Evolutionary conservation across 257 asterid species (phyloP).

Genomic region (Solanum chiquidenum): DNA sequence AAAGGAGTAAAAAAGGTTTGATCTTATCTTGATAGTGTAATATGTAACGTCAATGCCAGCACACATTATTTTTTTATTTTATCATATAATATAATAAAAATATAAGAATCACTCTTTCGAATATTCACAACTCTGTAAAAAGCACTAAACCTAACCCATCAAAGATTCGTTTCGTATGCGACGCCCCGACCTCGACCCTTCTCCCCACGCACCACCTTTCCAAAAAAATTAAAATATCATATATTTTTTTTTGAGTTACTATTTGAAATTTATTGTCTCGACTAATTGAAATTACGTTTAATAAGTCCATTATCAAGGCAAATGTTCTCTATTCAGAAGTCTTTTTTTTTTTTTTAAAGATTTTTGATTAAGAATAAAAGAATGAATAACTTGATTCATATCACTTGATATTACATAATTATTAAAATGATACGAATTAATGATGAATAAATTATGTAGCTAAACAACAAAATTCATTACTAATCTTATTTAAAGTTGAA

Average conservation of each 20-base stretch:
- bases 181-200: slow-evolving; percentile 66
- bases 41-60: slow-evolving; percentile 13
- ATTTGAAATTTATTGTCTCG: neutral
- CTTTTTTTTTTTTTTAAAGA: neutral
- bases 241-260: neutral
- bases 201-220: slow-evolving; percentile 23
- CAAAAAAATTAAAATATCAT: neutral
- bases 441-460: neutral
- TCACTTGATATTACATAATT: neutral
- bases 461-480: neutral
- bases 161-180: slow-evolving; percentile 67
- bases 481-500: neutral
- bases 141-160: neutral
- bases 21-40: slow-evolving; percentile 23
- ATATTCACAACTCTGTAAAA: slow-evolving; percentile 23
- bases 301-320: neutral
- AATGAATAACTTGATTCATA: neutral
- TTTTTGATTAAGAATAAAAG: neutral
- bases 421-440: accelerated
- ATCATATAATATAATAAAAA: too few species aligned
- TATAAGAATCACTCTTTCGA: slow-evolving; percentile 26
- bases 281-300: neutral
- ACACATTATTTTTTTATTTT: neutral
- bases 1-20: neutral
- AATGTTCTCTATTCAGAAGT: accelerated